These are phyloP conservation scores for Ganoderma lingzhi DNA, from an alignment of 1,284 basidiomycete species.

Conservation along the genomic window DNA sequence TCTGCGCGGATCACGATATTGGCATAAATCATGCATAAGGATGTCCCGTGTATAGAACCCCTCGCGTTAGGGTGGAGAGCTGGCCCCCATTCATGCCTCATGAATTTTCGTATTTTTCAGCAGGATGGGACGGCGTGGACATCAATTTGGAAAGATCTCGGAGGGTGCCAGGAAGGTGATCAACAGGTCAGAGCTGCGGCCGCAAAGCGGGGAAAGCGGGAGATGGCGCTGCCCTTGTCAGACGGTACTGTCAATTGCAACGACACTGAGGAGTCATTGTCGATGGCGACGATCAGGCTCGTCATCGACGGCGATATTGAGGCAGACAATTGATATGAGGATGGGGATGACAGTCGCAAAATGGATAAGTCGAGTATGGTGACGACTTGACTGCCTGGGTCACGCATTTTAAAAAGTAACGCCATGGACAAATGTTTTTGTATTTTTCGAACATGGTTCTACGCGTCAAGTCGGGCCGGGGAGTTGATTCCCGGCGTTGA, in stretches of 20 bases:
- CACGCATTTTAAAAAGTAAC: not conserved
- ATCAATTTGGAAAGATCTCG: no score
- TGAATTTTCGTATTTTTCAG: no score
- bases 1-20: no score
- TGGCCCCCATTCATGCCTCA: no score
- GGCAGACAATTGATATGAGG: not conserved
- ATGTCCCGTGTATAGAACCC: no score
- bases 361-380: not conserved
- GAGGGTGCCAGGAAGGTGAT: no score
- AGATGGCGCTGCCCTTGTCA: not conserved
- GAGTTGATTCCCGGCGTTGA: not conserved
- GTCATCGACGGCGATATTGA: not conserved
- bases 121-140: no score
- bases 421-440: not conserved
- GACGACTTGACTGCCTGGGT: not conserved
- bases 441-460: not conserved
- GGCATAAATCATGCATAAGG: no score
- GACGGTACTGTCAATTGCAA: not conserved
- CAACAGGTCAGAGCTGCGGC: not conserved
- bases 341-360: not conserved
- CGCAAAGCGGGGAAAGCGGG: no score
- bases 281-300: not conserved
- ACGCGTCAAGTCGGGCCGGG: not conserved
- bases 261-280: not conserved
- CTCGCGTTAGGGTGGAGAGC: no score